phyloP scores from a whole-genome alignment of 2,329 filamentous ascomycete genomes.

The Aspergillus sp. region DNA sequence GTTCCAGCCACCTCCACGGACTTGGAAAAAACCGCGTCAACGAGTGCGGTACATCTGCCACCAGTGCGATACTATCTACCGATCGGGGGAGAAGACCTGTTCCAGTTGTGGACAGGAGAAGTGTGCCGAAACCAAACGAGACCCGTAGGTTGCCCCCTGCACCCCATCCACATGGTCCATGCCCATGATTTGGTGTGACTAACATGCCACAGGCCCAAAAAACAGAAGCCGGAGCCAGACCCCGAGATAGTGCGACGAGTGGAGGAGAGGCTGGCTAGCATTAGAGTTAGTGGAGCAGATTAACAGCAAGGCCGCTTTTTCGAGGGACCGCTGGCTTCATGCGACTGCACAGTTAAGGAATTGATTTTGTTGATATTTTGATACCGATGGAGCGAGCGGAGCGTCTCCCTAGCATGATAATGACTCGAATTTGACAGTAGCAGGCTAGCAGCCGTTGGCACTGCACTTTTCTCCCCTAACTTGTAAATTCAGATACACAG shows the following conservation, averaged over 20 bases:
- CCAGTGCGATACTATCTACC: constrained; percentile 36
- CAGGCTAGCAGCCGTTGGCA: neutral
- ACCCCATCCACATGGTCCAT: neutral
- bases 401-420: neutral
- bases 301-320: neutral
- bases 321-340: too few relatives aligned
- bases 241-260: constrained; percentile 39
- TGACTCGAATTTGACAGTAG: neutral
- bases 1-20: constrained; percentile 33
- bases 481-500: neutral
- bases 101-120: constrained; percentile 42
- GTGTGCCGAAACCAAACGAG: constrained; percentile 41
- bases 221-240: constrained; percentile 38
- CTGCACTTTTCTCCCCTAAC: neutral
- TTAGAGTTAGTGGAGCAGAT: constrained; percentile 16
- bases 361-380: neutral
- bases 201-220: constrained; percentile 37
- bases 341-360: neutral
- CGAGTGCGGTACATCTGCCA: constrained; percentile 45
- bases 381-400: neutral
- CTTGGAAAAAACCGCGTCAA: constrained; percentile 37
- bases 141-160: constrained; percentile 36
- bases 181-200: constrained; percentile 2
- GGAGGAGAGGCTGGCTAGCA: constrained; percentile 37
- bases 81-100: constrained; percentile 34